Evolutionary conservation across 225 moss, liverwort and hornwort species (phyloP).

Genomic region (Marchantia polymorpha): DNA sequence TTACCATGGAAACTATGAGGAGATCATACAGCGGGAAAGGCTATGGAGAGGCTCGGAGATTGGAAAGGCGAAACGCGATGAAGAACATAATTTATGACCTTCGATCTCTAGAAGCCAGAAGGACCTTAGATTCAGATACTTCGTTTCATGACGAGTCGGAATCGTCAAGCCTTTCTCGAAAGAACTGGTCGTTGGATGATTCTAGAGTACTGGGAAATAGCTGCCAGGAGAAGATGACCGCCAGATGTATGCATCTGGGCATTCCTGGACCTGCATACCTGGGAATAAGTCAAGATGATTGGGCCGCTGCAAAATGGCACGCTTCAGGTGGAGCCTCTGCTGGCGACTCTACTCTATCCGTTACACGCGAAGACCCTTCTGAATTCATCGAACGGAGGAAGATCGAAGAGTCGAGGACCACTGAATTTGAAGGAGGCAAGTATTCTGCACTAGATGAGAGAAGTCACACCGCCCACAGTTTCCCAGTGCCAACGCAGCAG

Average conservation of each 20-base stretch:
- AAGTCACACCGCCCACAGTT: neutral
- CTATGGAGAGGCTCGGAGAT: neutral
- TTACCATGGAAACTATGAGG: too few species aligned
- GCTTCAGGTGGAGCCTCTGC: neutral
- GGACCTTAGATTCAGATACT: neutral
- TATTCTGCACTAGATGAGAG: neutral
- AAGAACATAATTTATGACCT: conserved; percentile 28
- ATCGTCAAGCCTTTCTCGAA: neutral
- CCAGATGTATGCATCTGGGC: conserved; percentile 27
- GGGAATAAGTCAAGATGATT: conserved; percentile 29
- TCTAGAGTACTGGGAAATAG: conserved; percentile 31
- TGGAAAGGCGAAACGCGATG: conserved; percentile 29
- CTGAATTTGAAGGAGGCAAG: neutral
- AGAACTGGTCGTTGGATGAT: conserved; percentile 19
- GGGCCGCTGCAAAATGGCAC: conserved; percentile 8
- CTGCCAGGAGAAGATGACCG: conserved; percentile 30
- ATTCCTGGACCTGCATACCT: conserved; percentile 27
- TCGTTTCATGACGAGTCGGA: conserved; percentile 23
- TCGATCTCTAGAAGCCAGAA: neutral
- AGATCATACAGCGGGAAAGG: too few species aligned
- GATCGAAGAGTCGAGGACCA: neutral
- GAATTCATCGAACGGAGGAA: neutral
- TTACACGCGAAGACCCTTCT: neutral
- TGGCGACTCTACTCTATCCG: neutral
- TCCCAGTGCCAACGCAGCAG: neutral